Conservation (phyloP, 1,284 basidiomycete species). For the Baeospora myosura region DNA sequence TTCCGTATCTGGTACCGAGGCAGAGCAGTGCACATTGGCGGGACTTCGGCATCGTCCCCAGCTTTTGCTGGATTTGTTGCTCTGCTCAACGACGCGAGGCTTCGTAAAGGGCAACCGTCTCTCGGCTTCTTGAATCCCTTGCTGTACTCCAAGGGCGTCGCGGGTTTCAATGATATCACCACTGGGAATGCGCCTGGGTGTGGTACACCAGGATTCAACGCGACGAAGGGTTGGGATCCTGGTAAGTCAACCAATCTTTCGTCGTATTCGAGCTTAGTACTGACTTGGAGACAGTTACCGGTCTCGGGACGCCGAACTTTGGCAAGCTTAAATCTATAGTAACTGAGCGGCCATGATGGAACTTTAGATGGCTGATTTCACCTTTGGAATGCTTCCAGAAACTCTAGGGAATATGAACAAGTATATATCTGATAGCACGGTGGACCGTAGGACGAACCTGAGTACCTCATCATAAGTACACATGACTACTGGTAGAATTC, state of each 20-base stretch:
- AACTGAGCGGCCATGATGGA: no score
- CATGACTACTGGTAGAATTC: no score
- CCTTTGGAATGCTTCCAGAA: no score
- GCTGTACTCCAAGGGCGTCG: slow-evolving; percentile 2
- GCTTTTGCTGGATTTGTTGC: slow-evolving; percentile 49
- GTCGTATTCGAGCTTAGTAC: slow-evolving; percentile 22
- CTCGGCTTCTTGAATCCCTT: slow-evolving; percentile 30
- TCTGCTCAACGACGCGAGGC: slow-evolving; percentile 55
- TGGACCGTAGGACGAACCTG: no score
- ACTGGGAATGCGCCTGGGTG: slow-evolving; percentile 9
- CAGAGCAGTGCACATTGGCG: slow-evolving; percentile 25
- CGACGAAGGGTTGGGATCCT: not conserved
- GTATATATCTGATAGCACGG: no score
- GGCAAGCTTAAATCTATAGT: slow-evolving; percentile 16
- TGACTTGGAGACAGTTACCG: slow-evolving; percentile 48
- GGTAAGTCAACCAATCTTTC: not conserved
- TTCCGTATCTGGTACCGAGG: slow-evolving; percentile 39
- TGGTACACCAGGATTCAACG: slow-evolving; percentile 11
- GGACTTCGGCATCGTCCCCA: slow-evolving; percentile 51
- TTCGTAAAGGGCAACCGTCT: slow-evolving; percentile 35
- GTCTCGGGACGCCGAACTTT: slow-evolving; percentile 40
- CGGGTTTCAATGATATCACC: slow-evolving; percentile 12
- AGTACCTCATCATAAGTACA: no score
- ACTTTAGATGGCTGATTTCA: no score
- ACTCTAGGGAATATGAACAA: no score